Evolutionary conservation across 345 rosid species (phyloP).

Genomic region (Gossypium sturtianum): DNA sequence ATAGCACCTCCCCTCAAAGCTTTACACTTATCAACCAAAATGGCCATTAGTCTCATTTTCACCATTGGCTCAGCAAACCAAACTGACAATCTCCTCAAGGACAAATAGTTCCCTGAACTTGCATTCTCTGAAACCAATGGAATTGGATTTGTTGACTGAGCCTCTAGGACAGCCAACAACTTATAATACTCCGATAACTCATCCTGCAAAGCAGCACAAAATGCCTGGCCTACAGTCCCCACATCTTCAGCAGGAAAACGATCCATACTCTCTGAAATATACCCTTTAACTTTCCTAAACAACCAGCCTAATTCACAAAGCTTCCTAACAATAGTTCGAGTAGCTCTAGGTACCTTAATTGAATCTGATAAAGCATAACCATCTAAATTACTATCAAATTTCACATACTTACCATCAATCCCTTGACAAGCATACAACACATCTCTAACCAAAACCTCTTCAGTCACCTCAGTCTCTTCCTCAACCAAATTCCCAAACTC

Average conservation of each 20-base stretch:
- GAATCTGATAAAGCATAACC: constrained; percentile 60
- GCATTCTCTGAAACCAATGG: constrained; percentile 75
- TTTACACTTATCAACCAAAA: constrained; percentile 88
- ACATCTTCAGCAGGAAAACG: constrained; percentile 72
- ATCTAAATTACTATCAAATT: constrained; percentile 53
- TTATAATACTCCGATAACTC: constrained; percentile 84
- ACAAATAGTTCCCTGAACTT: constrained; percentile 60
- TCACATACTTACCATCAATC: constrained; percentile 84
- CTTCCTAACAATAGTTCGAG: constrained; percentile 67
- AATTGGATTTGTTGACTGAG: constrained; percentile 88
- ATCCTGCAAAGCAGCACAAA: constrained; percentile 92
- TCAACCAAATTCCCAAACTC: constrained; percentile 62
- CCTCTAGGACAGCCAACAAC: constrained; percentile 80
- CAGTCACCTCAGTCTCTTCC: constrained; percentile 79
- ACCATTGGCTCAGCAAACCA: constrained; percentile 94
- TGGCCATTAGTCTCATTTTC: constrained; percentile 98
- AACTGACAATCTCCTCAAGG: constrained; percentile 78
- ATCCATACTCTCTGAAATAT: constrained; percentile 72
- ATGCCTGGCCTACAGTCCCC: constrained; percentile 93
- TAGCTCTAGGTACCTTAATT: constrained; percentile 64
- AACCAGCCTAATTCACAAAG: constrained; percentile 95
- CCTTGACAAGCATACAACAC: constrained; percentile 91
- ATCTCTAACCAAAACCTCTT: constrained; percentile 85
- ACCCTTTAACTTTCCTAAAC: constrained; percentile 78
- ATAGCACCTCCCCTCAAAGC: constrained; percentile 44